Evolutionary conservation across 2,329 filamentous ascomycete species (phyloP), one percentile per base, ranked within the genome.

Genomic region (Colletotrichum shisoi): DNA sequence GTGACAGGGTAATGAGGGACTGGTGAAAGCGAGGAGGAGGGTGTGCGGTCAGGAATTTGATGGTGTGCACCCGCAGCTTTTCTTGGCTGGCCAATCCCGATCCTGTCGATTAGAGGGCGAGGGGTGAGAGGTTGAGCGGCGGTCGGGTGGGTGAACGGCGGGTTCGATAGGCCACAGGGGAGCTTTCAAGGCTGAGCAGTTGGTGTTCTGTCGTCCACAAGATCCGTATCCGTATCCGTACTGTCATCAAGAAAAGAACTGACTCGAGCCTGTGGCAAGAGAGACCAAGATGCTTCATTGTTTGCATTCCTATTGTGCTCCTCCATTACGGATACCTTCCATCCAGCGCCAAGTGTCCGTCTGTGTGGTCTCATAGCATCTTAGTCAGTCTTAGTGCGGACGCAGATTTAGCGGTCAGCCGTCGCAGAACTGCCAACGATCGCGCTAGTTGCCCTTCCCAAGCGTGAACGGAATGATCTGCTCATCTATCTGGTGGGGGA

Each of bases 11-110:
- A 53, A 57, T 60, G 53, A 42, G 46, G 63, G 42, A 40, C 48
- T 49, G 49, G 27, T 31, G 27, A 31, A 7, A 8, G 7, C 7
- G 27, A 31, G 7, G 60, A 48, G 24, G 42, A 54, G 62, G 48
- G 63, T 60, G 66, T 68, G 34, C 24, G 11, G 48, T 53, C 51
- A 63, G 27, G 46, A 42, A 45, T 34, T 48, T 48, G 64, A 63
- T 67, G 61, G 64, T 64, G 60, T 67, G 54, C 64, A 67, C 64
- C 64, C 63, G 53, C 60, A 63, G 45, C 63, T 67, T 48, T 62
- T 51, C 59, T 67, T 67, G 52, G 53, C 53, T 39, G 53, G 64
- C 61, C 48, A 67, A 67, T 59, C 64, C 64, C 46, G 40, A 59
- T 64, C 64, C 61, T 58, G 34, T 59, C 64, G 61, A 48, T 21